Evolutionary conservation across 1,284 basidiomycete species (phyloP).

Genomic region (Fomitiporia mediterranea): DNA sequence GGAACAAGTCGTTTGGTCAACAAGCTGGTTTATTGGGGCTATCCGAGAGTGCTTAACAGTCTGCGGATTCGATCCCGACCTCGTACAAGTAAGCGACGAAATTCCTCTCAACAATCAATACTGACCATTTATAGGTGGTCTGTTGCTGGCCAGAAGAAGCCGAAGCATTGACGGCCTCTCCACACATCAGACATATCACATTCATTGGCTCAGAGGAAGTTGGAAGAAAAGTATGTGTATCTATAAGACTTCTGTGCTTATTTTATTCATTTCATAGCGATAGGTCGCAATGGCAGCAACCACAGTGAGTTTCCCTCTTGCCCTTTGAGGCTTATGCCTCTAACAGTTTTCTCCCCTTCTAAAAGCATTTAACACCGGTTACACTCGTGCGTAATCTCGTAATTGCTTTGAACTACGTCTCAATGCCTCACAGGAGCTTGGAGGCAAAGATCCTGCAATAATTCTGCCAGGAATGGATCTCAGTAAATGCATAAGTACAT

Average conservation of each 20-base stretch:
- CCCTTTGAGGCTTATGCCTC: neutral
- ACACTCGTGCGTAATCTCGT: no score
- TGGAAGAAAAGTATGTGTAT: constrained; percentile 64
- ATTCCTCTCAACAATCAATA: neutral
- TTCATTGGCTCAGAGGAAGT: constrained; percentile 94
- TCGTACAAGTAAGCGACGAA: constrained; percentile 59
- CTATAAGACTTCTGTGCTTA: neutral
- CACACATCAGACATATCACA: constrained; percentile 75
- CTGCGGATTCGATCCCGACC: constrained; percentile 76
- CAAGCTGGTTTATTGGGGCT: constrained; percentile 75
- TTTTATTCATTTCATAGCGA: no score
- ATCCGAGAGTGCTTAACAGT: constrained; percentile 70
- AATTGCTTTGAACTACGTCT: no score
- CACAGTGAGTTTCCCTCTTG: constrained; percentile 39
- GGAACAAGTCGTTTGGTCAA: constrained; percentile 88
- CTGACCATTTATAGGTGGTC: constrained; percentile 48
- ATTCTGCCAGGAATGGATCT: constrained; percentile 72
- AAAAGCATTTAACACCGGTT: constrained; percentile 73
- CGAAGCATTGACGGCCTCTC: constrained; percentile 75
- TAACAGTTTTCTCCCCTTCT: neutral
- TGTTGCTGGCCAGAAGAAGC: constrained; percentile 89
- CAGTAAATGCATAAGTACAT: constrained; percentile 62
- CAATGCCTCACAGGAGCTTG: no score
- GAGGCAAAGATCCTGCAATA: constrained; percentile 79
- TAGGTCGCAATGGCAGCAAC: constrained; percentile 80